These are phyloP conservation scores for Fusarium tricinctum DNA, from an alignment of 2,329 filamentous ascomycete species.

Conservation along the genomic window DNA sequence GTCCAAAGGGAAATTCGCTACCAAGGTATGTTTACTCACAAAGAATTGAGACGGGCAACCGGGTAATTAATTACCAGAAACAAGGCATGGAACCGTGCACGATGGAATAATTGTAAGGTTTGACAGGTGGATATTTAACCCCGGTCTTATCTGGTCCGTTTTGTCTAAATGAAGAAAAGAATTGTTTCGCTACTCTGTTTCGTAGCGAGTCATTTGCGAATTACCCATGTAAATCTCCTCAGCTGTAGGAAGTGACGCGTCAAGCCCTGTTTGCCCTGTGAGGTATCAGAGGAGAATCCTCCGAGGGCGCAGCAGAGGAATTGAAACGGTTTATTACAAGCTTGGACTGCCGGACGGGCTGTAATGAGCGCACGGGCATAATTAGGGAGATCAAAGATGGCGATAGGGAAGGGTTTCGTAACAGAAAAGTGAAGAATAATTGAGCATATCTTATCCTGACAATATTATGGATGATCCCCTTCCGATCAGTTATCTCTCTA, in stretches of 20 bases:
- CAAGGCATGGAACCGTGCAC: not conserved
- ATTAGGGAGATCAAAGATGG: too few species aligned
- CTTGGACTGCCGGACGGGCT: not conserved
- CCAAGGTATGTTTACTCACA: too few species aligned
- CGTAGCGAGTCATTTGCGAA: constrained; percentile 19
- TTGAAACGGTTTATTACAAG: constrained; percentile 22
- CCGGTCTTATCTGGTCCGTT: not conserved
- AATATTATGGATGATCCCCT: too few species aligned
- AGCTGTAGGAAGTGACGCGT: constrained; percentile 16
- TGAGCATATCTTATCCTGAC: too few species aligned
- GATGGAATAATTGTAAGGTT: constrained; percentile 26
- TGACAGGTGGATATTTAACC: constrained; percentile 22
- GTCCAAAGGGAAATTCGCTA: too few species aligned
- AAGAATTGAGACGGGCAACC: not conserved
- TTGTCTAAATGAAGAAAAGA: constrained; percentile 24
- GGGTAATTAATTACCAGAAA: constrained; percentile 20
- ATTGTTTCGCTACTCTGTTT: constrained; percentile 27
- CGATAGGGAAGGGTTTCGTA: too few species aligned
- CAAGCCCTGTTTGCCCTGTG: not conserved
- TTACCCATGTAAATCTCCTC: not conserved
- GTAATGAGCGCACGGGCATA: too few species aligned
- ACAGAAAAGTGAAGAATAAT: too few species aligned
- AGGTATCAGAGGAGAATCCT: not conserved
- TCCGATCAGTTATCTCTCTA: too few species aligned
- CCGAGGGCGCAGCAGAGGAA: not conserved